Percentiles rank a stretch among this genome's conserved stretches.
Conservation (phyloP, 2,329 filamentous ascomycete species). For the Fusarium solani-melongenae region DNA sequence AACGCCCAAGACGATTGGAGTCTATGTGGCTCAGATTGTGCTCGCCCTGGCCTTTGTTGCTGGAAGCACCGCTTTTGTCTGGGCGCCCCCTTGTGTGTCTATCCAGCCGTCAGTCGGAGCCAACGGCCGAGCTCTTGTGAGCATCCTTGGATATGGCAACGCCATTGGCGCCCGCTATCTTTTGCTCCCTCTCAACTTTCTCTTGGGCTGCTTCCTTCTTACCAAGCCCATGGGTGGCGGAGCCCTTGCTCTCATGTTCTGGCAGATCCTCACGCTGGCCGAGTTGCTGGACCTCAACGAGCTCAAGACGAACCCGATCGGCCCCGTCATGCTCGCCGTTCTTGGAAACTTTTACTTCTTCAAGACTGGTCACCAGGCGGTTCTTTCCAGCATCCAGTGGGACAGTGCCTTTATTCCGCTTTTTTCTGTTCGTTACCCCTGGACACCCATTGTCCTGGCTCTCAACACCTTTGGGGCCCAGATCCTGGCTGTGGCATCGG, state of each 20-base stretch:
- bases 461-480: constrained; percentile 92
- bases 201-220: constrained; percentile 80
- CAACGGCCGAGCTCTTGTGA: constrained; percentile 67
- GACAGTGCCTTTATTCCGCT: constrained; percentile 93
- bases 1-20: constrained; percentile 77
- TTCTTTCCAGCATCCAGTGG: constrained; percentile 91
- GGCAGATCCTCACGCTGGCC: constrained; percentile 86
- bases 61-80: constrained; percentile 86
- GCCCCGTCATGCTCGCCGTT: constrained; percentile 85
- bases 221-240: constrained; percentile 96
- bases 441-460: constrained; percentile 82
- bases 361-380: constrained; percentile 96
- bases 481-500: constrained; percentile 81
- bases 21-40: constrained; percentile 82
- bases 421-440: constrained; percentile 85
- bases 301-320: constrained; percentile 77
- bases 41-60: constrained; percentile 85
- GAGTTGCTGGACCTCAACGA: constrained; percentile 72
- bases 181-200: constrained; percentile 82
- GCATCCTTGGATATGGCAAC: constrained; percentile 91
- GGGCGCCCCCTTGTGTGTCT: constrained; percentile 85
- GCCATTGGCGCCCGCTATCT: constrained; percentile 92
- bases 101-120: constrained; percentile 67
- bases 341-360: constrained; percentile 96
- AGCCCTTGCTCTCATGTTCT: constrained; percentile 82